Conservation (phyloP, 1,284 basidiomycete genomes). For the Tilletia setariae region DNA sequence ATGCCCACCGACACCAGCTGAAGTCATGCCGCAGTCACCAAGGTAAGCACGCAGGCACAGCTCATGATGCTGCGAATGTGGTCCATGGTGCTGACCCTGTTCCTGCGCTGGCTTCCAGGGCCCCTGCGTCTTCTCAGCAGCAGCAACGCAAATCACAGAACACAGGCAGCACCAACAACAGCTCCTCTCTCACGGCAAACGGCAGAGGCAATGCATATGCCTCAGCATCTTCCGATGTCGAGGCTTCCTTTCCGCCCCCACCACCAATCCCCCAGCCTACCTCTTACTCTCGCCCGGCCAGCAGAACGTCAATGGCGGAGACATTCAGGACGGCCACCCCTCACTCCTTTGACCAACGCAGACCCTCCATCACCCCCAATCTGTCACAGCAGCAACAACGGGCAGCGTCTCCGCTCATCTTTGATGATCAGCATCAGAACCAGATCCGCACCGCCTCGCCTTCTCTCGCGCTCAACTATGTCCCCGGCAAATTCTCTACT, state of each 20-base stretch:
- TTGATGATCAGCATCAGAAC: not conserved
- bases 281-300: not conserved
- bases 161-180: not conserved
- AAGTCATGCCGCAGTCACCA: not conserved
- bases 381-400: not conserved
- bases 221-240: not conserved
- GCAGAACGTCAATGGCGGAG: not conserved
- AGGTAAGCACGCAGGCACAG: not conserved
- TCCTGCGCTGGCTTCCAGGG: not conserved
- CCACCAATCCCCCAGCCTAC: constrained; percentile 5
- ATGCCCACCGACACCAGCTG: too few relatives aligned
- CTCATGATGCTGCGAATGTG: too few relatives aligned
- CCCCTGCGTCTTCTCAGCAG: not conserved
- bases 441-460: not conserved
- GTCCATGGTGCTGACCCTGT: not conserved
- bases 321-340: not conserved
- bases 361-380: constrained; percentile 5
- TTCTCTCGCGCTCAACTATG: constrained; percentile 8
- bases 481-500: constrained; percentile 9
- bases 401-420: not conserved
- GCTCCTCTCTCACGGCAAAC: not conserved
- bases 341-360: not conserved
- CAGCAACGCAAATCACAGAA: not conserved
- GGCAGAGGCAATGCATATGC: not conserved
- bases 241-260: not conserved